Evolutionary conservation across 768 basidiomycete genomes (phyloP).

Genomic region (Lactifluus subvellereus): DNA sequence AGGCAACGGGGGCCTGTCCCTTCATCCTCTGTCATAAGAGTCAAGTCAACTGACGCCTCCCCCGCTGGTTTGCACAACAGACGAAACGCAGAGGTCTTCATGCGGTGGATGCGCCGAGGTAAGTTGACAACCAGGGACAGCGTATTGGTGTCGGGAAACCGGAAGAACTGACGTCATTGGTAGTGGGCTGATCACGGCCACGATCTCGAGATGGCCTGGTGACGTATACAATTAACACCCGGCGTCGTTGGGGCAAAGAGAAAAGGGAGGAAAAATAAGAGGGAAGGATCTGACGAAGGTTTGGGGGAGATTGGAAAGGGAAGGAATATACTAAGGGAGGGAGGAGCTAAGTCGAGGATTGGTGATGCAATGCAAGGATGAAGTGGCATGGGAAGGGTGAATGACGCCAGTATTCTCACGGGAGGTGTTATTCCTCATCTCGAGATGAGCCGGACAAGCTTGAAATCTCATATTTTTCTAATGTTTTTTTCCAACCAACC

Average conservation of each 20-base stretch:
- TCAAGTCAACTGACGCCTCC: neutral
- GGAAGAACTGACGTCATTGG: too few species aligned
- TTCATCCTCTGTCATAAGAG: neutral
- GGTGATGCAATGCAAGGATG: too few species aligned
- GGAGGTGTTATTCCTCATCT: too few species aligned
- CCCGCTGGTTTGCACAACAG: neutral
- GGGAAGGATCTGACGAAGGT: too few species aligned
- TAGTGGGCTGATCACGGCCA: too few species aligned
- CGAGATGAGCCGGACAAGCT: too few species aligned
- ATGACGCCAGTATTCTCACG: slow-evolving; percentile 21
- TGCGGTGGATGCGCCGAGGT: slow-evolving; percentile 82
- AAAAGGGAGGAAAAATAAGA: neutral
- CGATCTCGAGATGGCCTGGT: neutral
- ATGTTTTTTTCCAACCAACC: neutral
- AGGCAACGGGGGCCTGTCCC: neutral
- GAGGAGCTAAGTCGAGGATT: too few species aligned
- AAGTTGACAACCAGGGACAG: slow-evolving; percentile 25
- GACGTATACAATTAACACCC: slow-evolving; percentile 9
- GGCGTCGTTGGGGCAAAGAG: neutral
- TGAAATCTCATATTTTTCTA: neutral
- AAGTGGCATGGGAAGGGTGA: too few species aligned
- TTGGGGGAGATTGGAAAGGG: too few species aligned
- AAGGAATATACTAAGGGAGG: neutral
- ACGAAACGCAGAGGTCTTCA: slow-evolving; percentile 61
- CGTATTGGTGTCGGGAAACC: neutral